Evolutionary conservation across 805 yeast species (phyloP).

Genomic region (Candida gorgasii): DNA sequence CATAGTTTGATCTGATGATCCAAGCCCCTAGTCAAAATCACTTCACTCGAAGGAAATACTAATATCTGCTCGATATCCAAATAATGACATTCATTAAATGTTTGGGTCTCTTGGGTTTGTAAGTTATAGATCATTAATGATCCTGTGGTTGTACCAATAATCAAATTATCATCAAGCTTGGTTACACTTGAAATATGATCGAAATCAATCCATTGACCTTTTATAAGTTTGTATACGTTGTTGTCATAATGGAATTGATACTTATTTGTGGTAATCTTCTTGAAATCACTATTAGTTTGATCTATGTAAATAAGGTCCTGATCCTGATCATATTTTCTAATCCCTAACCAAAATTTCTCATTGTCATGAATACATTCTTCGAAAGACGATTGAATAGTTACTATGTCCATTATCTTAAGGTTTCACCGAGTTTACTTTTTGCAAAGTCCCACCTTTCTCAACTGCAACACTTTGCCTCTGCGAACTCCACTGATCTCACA

Average conservation of each 20-base stretch:
- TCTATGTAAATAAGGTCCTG: constrained; percentile 3
- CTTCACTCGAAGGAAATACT: constrained; percentile 68
- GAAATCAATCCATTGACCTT: constrained; percentile 7
- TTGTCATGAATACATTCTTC: constrained; percentile 43
- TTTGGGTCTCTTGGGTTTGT: constrained; percentile 4
- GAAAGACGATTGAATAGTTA: constrained; percentile 48
- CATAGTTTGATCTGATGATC: constrained; percentile 65
- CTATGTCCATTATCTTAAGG: constrained; percentile 19
- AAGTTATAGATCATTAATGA: constrained; percentile 15
- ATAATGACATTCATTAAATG: constrained; percentile 47
- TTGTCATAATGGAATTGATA: constrained; percentile 5
- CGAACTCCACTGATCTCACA: background rate
- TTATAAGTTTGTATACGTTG: constrained; percentile 1
- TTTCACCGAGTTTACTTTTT: background rate
- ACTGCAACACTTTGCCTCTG: too few species aligned
- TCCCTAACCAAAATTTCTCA: constrained; percentile 48
- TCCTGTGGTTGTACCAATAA: constrained; percentile 18
- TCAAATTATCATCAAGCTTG: constrained; percentile 10
- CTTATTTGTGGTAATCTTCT: background rate
- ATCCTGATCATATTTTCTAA: constrained; percentile 13
- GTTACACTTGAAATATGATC: constrained; percentile 8
- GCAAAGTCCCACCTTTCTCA: too few species aligned
- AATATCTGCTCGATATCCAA: constrained; percentile 42
- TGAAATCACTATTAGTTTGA: background rate
- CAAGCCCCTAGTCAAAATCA: constrained; percentile 55